phyloP scores from a whole-genome alignment of 2,329 filamentous ascomycete species.

The Aureobasidium sp. region DNA sequence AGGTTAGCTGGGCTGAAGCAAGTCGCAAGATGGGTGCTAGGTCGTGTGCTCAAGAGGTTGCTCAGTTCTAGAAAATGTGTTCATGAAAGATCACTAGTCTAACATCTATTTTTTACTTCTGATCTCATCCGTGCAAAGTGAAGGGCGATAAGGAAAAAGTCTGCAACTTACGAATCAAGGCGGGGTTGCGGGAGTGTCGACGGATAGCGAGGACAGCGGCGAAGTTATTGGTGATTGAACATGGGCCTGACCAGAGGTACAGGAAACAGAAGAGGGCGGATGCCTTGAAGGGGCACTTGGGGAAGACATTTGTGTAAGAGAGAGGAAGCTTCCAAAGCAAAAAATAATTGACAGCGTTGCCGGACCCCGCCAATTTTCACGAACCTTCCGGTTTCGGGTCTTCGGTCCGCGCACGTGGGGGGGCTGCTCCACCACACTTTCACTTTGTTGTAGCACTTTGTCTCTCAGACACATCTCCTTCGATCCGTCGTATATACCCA shows the following conservation, averaged over 20 bases:
- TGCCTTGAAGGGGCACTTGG: neutral
- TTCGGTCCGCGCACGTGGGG: neutral
- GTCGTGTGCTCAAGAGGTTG: neutral
- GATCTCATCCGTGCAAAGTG: constrained; percentile 18
- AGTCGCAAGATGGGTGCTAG: neutral
- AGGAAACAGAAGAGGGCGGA: neutral
- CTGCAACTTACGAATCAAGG: constrained; percentile 6
- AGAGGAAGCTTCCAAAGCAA: neutral
- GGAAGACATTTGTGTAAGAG: constrained; percentile 5
- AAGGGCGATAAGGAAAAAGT: neutral
- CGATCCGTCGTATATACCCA: no score
- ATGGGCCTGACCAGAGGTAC: neutral
- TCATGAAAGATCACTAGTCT: constrained; percentile 30
- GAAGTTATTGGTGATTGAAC: neutral
- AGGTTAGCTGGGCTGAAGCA: constrained; percentile 12
- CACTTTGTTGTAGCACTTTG: neutral
- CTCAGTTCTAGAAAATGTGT: constrained; percentile 7
- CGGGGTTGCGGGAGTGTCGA: neutral
- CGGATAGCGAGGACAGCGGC: neutral
- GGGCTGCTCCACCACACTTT: neutral
- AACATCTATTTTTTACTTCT: constrained; percentile 29
- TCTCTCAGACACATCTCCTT: no score
- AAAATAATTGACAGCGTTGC: neutral
- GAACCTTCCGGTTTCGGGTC: neutral
- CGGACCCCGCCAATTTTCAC: neutral